Base-by-base conservation (phyloP, 305 asterid species). In the Fraxinus angustifolia region DNA sequence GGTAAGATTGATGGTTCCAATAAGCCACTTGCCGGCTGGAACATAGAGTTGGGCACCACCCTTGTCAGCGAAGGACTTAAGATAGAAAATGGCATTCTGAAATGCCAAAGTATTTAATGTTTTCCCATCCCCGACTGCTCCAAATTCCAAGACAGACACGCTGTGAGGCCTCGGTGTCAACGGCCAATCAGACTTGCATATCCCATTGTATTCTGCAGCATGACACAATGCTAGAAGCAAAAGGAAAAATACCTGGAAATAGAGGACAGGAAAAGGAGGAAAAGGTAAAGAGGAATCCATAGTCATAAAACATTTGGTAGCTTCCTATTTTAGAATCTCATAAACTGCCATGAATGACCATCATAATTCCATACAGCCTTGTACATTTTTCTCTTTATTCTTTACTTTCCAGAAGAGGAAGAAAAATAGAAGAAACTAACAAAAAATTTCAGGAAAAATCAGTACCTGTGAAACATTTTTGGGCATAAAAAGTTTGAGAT, bases 1-100 rank as follows among this genome's bases (percentile, higher is more conserved):
- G n/a, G 98, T 96, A 31, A 96, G 98, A 82, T 91, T 93, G 86
- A 96, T 91, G 87, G 93, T 90, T 77, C 97, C 95, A 0, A 95
- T 93, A n/a, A 96, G 93, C 99, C 99, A 96, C 80, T 75, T 87
- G 58, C 99, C 99, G 0, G 91, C 93, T 0, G 99, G 99, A 79
- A 96, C 98, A 75, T 94, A 96, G 80, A 96, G 98, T 83, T 96
- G 98, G 28, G 99, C 99, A 8, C 99, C 99, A 0, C 99, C 99
- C 88, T 96, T 96, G 83, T 96, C 99, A 0, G 90, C 93, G 75
- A 96, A 96, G 7, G 99, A 96, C 90, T 91, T 92, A 3, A 94
- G 96, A 86, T 96, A 96, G 88, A 96, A 96, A 48, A 96, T 96
- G 7, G 99, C 99, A 88, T 96, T 96, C 85, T 96, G 99, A 84